phyloP scores from a whole-genome alignment of 2,329 filamentous ascomycete genomes.

The Sporothrix mexicana region DNA sequence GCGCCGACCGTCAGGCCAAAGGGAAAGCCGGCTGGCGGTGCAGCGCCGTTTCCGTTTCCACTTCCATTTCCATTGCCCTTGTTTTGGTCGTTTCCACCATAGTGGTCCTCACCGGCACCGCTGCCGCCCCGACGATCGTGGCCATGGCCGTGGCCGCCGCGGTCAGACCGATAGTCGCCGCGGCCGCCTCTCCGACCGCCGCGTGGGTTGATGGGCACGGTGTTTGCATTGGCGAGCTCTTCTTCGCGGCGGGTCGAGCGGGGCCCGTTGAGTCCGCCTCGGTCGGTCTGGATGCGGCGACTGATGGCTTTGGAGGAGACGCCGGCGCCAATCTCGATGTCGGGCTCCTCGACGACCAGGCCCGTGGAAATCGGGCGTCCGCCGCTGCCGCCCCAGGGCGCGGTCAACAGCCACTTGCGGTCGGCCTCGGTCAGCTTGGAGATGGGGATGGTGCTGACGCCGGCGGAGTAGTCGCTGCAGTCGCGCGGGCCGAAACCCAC shows the following conservation, averaged over 20 bases:
- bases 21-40: constrained; percentile 48
- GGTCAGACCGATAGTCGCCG: constrained; percentile 37
- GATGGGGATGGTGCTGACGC: constrained; percentile 92
- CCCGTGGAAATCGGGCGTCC: constrained; percentile 79
- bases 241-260: constrained; percentile 61
- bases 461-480: constrained; percentile 93
- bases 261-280: constrained; percentile 67
- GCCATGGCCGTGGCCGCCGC: constrained; percentile 35
- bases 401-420: constrained; percentile 94
- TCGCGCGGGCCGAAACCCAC: constrained; percentile 96
- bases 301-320: constrained; percentile 91
- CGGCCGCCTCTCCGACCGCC: constrained; percentile 30
- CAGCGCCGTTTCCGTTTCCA: constrained; percentile 37
- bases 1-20: constrained; percentile 53
- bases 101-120: constrained; percentile 39
- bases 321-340: constrained; percentile 97
- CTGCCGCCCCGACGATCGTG: constrained; percentile 37
- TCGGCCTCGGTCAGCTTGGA: constrained; percentile 93
- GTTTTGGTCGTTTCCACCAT: constrained; percentile 38
- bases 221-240: constrained; percentile 36
- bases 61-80: no score
- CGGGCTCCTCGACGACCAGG: constrained; percentile 92
- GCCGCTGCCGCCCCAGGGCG: constrained; percentile 90
- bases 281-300: constrained; percentile 71
- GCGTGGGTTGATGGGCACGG: constrained; percentile 30